These are phyloP conservation scores for Peronospora farinosa DNA, from an alignment of 352 stramenopile genomes.

Conservation along the genomic window DNA sequence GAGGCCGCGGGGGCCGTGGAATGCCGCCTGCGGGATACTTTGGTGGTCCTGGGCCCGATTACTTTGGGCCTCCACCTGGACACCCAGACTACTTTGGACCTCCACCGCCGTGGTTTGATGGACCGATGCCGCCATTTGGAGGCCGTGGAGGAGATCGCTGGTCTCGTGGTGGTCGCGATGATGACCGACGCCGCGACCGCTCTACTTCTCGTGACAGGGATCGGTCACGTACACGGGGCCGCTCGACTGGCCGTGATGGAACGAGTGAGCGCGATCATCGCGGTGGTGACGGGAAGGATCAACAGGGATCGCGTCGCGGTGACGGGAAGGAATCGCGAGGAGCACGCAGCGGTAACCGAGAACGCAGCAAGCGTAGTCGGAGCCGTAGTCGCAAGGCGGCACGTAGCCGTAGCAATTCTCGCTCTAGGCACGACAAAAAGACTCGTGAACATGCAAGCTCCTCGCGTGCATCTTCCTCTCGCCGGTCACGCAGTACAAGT, in stretches of 20 bases:
- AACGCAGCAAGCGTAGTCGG: conserved; percentile 30
- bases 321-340: conserved; percentile 27
- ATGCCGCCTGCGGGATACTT: conserved; percentile 68
- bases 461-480: conserved; percentile 22
- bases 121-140: conserved; percentile 43
- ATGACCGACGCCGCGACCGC: conserved; percentile 39
- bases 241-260: conserved; percentile 20
- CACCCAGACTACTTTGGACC: conserved; percentile 76
- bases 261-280: conserved; percentile 33
- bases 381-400: conserved; percentile 34
- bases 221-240: conserved; percentile 24
- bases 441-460: conserved; percentile 32
- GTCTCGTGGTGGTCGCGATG: conserved; percentile 36
- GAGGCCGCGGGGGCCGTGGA: conserved; percentile 27
- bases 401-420: conserved; percentile 52
- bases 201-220: conserved; percentile 31
- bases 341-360: conserved; percentile 27
- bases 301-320: conserved; percentile 19
- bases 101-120: conserved; percentile 66
- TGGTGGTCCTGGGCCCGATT: conserved; percentile 58
- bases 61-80: conserved; percentile 63
- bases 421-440: conserved; percentile 31
- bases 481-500: conserved; percentile 46
- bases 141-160: conserved; percentile 38
- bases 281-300: conserved; percentile 31